Percentiles rank a stretch among this genome's conserved stretches.
Conservation (phyloP, 495 filamentous ascomycete species). For the Penicillium psychrofluorescens region DNA sequence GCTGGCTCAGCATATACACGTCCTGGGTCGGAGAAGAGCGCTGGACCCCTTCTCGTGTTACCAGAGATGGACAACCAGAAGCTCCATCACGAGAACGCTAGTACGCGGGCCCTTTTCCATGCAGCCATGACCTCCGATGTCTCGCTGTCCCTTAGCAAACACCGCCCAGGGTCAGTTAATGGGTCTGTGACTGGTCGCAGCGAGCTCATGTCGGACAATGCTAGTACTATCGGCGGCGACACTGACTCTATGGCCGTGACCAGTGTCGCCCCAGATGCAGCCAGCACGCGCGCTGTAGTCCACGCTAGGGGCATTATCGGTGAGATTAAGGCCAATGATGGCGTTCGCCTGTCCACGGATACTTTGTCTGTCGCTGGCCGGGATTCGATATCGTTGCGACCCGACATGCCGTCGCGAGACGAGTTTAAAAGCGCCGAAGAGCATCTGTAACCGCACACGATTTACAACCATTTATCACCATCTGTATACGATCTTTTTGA, state of each 20-base stretch:
- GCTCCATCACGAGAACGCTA: conserved; percentile 25
- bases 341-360: conserved; percentile 20
- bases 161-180: conserved; percentile 18
- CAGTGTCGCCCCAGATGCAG: conserved; percentile 17
- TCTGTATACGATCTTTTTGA: not conserved
- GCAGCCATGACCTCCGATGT: conserved; percentile 18
- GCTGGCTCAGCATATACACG: conserved; percentile 4
- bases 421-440: conserved; percentile 20
- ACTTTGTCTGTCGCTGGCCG: conserved; percentile 14
- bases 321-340: conserved; percentile 9
- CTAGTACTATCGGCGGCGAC: conserved; percentile 27
- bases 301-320: conserved; percentile 24
- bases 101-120: conserved; percentile 31
- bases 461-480: not conserved
- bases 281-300: conserved; percentile 31
- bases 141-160: conserved; percentile 10
- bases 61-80: conserved; percentile 23
- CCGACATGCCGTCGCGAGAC: conserved; percentile 25
- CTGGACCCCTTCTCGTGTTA: conserved; percentile 24
- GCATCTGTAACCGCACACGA: not conserved
- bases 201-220: conserved; percentile 22
- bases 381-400: conserved; percentile 11
- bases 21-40: conserved; percentile 9
- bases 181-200: conserved; percentile 26
- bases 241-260: conserved; percentile 16